Evolutionary conservation across 495 filamentous ascomycete genomes (phyloP).

Genomic region (Cryomyces minteri): DNA sequence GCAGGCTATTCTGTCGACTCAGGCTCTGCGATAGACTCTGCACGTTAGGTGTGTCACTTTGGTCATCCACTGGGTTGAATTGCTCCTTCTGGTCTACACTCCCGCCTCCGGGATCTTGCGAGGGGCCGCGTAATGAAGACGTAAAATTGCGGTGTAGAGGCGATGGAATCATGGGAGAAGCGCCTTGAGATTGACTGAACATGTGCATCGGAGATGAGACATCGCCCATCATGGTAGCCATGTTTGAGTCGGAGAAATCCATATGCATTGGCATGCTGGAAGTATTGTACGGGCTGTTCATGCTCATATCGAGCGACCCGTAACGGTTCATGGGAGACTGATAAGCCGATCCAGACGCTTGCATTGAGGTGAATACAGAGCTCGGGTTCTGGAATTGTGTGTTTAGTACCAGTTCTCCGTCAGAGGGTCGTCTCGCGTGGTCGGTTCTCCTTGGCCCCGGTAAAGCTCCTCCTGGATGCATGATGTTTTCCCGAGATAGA

Average conservation of each 20-base stretch:
- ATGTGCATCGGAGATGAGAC: slow-evolving; percentile 12
- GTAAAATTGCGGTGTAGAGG: slow-evolving; percentile 10
- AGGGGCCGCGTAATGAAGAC: background rate
- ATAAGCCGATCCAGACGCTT: slow-evolving; percentile 13
- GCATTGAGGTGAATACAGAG: slow-evolving; percentile 9
- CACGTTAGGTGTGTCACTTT: background rate
- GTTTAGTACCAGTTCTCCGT: slow-evolving; percentile 13
- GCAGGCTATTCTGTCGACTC: too few relatives aligned
- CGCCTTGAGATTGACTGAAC: slow-evolving; percentile 13
- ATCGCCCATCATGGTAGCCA: slow-evolving; percentile 8
- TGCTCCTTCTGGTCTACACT: background rate
- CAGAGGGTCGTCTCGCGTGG: slow-evolving; percentile 3
- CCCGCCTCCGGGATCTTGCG: slow-evolving; percentile 4
- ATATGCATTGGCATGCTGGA: slow-evolving; percentile 12
- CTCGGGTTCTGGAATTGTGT: slow-evolving; percentile 11
- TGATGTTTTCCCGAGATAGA: too few relatives aligned
- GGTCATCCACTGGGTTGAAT: background rate
- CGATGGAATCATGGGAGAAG: slow-evolving; percentile 13
- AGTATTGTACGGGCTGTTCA: slow-evolving; percentile 16
- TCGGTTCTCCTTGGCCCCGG: slow-evolving; percentile 1
- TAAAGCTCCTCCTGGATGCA: slow-evolving; percentile 11
- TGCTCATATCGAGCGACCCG: slow-evolving; percentile 14
- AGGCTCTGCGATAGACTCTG: too few relatives aligned
- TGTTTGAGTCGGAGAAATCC: slow-evolving; percentile 11
- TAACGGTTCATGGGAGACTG: slow-evolving; percentile 15